Conservation (phyloP, 2,329 filamentous ascomycete species). For the Venturia asperata region DNA sequence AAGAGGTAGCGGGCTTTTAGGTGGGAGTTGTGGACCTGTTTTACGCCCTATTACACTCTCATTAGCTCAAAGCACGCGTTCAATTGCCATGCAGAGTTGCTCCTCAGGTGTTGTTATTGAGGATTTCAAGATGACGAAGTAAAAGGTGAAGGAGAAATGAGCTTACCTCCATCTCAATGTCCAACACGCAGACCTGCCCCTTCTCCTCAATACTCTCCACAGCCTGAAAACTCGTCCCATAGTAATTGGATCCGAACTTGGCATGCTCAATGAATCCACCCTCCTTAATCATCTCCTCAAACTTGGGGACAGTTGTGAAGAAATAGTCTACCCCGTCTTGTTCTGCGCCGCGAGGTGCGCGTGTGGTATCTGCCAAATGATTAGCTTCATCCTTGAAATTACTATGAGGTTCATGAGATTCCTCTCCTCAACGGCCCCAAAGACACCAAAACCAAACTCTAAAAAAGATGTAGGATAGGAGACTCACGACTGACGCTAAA, state of each 20-base stretch:
- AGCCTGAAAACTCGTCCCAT: conserved; percentile 75
- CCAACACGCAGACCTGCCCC: conserved; percentile 71
- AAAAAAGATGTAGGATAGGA: neutral
- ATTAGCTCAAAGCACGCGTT: conserved; percentile 30
- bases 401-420: neutral
- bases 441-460: too few relatives aligned
- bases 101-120: neutral
- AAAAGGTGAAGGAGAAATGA: conserved; percentile 30
- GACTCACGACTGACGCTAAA: conserved; percentile 42
- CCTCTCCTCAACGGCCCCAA: neutral
- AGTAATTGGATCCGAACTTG: conserved; percentile 75
- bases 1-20: conserved; percentile 71
- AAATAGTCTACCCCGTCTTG: conserved; percentile 72
- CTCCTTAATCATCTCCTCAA: conserved; percentile 59
- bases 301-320: conserved; percentile 61
- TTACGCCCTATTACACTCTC: conserved; percentile 55
- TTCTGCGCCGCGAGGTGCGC: conserved; percentile 67
- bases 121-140: neutral
- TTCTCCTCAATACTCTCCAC: conserved; percentile 67
- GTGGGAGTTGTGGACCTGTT: conserved; percentile 70
- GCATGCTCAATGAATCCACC: conserved; percentile 82
- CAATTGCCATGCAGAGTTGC: neutral
- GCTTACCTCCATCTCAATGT: conserved; percentile 86
- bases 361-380: conserved; percentile 63
- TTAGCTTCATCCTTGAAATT: conserved; percentile 8